A percentile compares a stretch with the other conserved stretches of the same genome.
Evolutionary conservation across 2,329 filamentous ascomycete species (phyloP).

Genomic region (Beauveria sp.): DNA sequence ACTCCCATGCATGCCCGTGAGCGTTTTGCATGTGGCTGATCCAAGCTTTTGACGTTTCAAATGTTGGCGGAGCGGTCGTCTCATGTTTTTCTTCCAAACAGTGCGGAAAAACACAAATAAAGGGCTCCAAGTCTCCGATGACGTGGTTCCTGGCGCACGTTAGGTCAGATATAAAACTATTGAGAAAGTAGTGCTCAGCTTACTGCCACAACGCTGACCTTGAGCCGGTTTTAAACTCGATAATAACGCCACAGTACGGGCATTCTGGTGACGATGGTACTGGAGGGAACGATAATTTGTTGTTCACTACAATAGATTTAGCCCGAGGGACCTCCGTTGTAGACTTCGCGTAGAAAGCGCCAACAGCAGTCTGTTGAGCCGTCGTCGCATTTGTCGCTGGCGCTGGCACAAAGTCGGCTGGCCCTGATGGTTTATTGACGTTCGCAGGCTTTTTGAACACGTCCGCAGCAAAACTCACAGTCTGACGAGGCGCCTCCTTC

Average conservation of each 20-base stretch:
- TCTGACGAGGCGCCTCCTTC: slow-evolving; percentile 4
- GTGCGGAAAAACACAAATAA: slow-evolving; percentile 13
- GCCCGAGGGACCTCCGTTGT: slow-evolving; percentile 15
- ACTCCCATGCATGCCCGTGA: slow-evolving; percentile 22
- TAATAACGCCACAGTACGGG: slow-evolving; percentile 17
- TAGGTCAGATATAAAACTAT: neutral
- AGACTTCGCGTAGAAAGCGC: slow-evolving; percentile 15
- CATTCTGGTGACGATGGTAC: slow-evolving; percentile 13
- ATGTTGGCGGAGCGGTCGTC: slow-evolving; percentile 12
- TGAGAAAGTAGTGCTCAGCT: slow-evolving; percentile 1
- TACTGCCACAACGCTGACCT: slow-evolving; percentile 14
- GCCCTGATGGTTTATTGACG: neutral
- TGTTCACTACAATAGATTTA: slow-evolving; percentile 17
- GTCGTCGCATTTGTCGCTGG: slow-evolving; percentile 16
- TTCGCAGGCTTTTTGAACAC: slow-evolving; percentile 8
- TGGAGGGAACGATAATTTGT: slow-evolving; percentile 16
- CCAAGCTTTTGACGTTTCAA: slow-evolving; percentile 18
- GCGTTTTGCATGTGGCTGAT: slow-evolving; percentile 19
- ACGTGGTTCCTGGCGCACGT: slow-evolving; percentile 13
- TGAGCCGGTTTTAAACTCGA: slow-evolving; percentile 12
- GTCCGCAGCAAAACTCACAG: slow-evolving; percentile 12
- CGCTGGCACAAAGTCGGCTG: neutral
- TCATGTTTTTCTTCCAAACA: slow-evolving; percentile 10
- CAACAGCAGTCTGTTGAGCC: slow-evolving; percentile 17
- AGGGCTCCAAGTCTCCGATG: slow-evolving; percentile 16